A percentile compares a stretch with the other conserved stretches of the same genome.
phyloP scores from a whole-genome alignment of 805 yeast species.

The Wickerhamiella australiensis region DNA sequence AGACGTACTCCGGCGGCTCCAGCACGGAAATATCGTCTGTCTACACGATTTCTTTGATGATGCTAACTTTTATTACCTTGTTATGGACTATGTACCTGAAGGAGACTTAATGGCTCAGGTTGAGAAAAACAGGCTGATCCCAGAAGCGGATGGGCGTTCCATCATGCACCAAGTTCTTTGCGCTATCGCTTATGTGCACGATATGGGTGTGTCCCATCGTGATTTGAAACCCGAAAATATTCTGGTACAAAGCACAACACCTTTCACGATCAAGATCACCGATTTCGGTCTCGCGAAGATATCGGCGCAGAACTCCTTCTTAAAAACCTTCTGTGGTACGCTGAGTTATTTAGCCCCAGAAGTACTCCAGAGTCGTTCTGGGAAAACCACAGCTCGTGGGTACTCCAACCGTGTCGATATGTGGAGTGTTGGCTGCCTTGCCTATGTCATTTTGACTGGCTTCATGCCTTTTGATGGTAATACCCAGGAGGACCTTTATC shows the following conservation, averaged over 20 bases:
- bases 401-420: slow-evolving; percentile 88
- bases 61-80: slow-evolving; percentile 62
- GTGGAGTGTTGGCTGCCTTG: slow-evolving; percentile 95
- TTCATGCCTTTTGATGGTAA: slow-evolving; percentile 91
- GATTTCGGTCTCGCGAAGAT: slow-evolving; percentile 95
- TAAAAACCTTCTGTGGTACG: slow-evolving; percentile 97
- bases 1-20: slow-evolving; percentile 59
- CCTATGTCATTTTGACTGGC: slow-evolving; percentile 82
- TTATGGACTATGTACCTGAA: slow-evolving; percentile 93
- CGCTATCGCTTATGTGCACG: slow-evolving; percentile 81
- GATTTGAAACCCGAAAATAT: slow-evolving; percentile 96
- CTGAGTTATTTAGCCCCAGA: slow-evolving; percentile 96
- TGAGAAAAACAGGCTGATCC: slow-evolving; percentile 73
- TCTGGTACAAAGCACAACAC: slow-evolving; percentile 78
- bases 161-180: slow-evolving; percentile 72
- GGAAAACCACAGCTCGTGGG: slow-evolving; percentile 18
- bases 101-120: slow-evolving; percentile 98
- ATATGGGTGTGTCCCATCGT: slow-evolving; percentile 84
- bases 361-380: slow-evolving; percentile 37
- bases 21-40: slow-evolving; percentile 77
- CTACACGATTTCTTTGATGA: slow-evolving; percentile 82
- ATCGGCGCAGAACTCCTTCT: slow-evolving; percentile 66
- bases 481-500: slow-evolving; percentile 75
- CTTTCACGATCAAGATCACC: slow-evolving; percentile 81
- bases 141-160: slow-evolving; percentile 81